Evolutionary conservation across 192 early-diverging fungal species (phyloP).

Genomic region (Coemansia sp.): DNA sequence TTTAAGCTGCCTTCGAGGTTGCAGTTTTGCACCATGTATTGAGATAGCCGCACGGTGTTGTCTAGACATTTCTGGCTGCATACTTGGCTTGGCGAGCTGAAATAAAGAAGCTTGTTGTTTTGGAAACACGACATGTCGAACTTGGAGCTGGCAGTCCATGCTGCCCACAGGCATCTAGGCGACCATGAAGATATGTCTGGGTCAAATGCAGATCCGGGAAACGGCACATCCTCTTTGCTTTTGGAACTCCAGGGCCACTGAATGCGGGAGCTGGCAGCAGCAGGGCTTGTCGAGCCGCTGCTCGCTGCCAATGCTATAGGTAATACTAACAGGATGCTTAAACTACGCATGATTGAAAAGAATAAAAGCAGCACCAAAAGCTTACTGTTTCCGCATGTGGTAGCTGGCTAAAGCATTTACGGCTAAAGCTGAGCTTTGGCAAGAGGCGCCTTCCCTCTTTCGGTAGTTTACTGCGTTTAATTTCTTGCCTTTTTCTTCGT

Average conservation of each 20-base stretch:
- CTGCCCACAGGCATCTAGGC: conserved; percentile 31
- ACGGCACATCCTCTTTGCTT: conserved; percentile 24
- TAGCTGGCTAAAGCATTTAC: too few relatives aligned
- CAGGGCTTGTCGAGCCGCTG: not conserved
- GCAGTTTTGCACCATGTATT: conserved; percentile 34
- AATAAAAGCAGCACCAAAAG: not conserved
- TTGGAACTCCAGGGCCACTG: conserved; percentile 40
- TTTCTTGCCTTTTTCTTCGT: too few relatives aligned
- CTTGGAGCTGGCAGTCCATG: conserved; percentile 5
- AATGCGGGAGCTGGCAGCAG: conserved; percentile 1
- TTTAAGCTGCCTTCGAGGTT: conserved; percentile 13
- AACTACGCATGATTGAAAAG: not conserved
- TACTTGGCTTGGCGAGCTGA: conserved; percentile 36
- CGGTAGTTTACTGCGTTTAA: too few relatives aligned
- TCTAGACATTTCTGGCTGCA: conserved; percentile 35
- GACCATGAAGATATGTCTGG: conserved; percentile 29
- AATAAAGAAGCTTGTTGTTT: conserved; percentile 31
- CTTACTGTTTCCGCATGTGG: too few relatives aligned
- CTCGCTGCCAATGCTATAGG: not conserved
- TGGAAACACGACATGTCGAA: conserved; percentile 38
- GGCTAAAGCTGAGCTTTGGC: too few relatives aligned
- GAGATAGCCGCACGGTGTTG: conserved; percentile 28
- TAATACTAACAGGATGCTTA: not conserved
- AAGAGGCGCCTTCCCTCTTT: too few relatives aligned
- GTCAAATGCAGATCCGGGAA: conserved; percentile 24